Base-by-base conservation (phyloP, 164 flowering plant genomes). In the Malania oleifera region DNA sequence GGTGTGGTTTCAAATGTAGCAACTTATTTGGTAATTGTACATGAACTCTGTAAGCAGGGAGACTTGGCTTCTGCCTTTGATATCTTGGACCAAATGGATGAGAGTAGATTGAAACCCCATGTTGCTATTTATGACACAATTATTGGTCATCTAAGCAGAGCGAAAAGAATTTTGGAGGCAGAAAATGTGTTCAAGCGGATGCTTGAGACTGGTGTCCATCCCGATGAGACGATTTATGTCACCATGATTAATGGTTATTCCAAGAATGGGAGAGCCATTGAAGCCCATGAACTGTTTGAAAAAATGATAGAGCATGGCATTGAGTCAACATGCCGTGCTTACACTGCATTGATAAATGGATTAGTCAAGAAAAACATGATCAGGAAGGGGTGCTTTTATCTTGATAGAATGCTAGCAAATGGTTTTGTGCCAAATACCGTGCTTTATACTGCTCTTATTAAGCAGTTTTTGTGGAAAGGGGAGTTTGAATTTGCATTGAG, bases 221-320 rank as follows among this genome's bases (percentile, higher is more conserved):
- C 86, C 29, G 89, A 83, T 72, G 83, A 70, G 54, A 39, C 54
- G 27, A 45, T 79, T 10, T 84, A 67, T 63, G 55, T 68, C 53
- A 77, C 83, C 22, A 74, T 86, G 77, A 82, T 86, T n/a, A 76
- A 72, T 70, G 88, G 74, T 7, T 82, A 76, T 45, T 70, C 77
- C n/a, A 81, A 69, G 56, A 81, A 64, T 67, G 81, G 83, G 63
- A 76, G 64, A 61, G 67, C 69, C 34, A 13, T 54, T 29, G 70
- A 77, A 63, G 87, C 90, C 11, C 43, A 57, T 7, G 31, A 52
- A 41, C 52, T 82, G 41, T 84, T 84, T 68, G 79, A 79, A 49
- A 61, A 59, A 57, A 84, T 86, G 89, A 54, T 57, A 41, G 48
- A 67, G 7, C 26, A 40, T 67, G 76, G 77, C 23, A 28, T 84